Percentiles rank a stretch among this genome's conserved stretches.
Conservation (phyloP, 208 protist genomes). For the Crithidia sp. region DNA sequence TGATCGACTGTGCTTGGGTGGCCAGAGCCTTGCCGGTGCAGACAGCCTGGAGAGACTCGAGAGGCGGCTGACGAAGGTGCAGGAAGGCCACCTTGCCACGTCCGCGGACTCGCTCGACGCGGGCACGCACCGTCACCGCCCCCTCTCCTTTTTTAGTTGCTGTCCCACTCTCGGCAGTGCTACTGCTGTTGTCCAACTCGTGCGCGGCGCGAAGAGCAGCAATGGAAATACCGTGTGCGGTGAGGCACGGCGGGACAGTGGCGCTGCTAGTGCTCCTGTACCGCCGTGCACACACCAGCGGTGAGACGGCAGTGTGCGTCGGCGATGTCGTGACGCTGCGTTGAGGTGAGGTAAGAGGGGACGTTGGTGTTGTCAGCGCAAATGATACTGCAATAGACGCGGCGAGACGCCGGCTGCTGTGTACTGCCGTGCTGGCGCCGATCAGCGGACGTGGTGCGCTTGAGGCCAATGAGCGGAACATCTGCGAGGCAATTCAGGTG, state of each 20-base stretch:
- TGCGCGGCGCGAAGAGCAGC: conserved; percentile 17
- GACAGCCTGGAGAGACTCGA: conserved; percentile 74
- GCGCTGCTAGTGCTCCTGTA: neutral
- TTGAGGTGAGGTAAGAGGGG: neutral
- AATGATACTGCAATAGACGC: too few species aligned
- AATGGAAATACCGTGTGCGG: conserved; percentile 26
- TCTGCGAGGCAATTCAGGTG: neutral
- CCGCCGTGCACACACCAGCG: neutral
- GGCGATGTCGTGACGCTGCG: neutral
- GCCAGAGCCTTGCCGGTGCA: conserved; percentile 42
- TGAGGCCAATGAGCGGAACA: neutral
- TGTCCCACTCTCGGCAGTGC: neutral
- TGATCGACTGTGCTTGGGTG: conserved; percentile 42
- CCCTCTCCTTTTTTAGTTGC: neutral
- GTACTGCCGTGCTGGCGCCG: too few species aligned
- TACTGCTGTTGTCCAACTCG: neutral
- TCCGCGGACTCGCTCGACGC: conserved; percentile 58
- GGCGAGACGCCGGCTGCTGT: too few species aligned
- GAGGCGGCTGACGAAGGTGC: conserved; percentile 73
- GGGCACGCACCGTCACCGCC: conserved; percentile 50
- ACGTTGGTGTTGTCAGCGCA: too few species aligned
- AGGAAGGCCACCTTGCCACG: conserved; percentile 72
- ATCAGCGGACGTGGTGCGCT: too few species aligned
- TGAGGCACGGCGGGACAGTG: neutral
- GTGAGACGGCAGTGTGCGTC: neutral